Conservation (phyloP, 148 eudicot genomes). For the Talinum fruticosum region DNA sequence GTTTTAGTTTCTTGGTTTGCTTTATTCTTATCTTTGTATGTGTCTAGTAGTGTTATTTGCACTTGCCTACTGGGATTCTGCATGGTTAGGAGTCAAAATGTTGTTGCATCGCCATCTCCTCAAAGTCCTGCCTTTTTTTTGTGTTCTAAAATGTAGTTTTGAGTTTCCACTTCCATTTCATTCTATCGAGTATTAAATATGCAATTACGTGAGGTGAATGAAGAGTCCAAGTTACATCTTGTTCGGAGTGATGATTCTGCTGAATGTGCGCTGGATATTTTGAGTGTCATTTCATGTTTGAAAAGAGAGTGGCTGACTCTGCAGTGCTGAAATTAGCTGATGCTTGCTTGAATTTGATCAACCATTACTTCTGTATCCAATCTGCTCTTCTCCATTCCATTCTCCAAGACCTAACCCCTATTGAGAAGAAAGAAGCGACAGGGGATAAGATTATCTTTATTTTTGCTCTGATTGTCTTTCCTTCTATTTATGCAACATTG, state of each 20-base stretch:
- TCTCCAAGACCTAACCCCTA: neutral
- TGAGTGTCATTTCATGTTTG: neutral
- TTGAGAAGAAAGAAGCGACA: neutral
- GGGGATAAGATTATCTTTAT: neutral
- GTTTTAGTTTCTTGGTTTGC: neutral
- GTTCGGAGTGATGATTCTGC: neutral
- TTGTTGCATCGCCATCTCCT: neutral
- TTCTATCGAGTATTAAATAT: neutral
- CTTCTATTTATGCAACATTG: neutral
- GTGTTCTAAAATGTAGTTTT: neutral
- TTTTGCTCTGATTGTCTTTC: neutral
- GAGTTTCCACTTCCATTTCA: neutral
- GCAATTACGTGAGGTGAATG: neutral
- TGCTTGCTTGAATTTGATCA: no score
- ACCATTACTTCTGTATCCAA: neutral
- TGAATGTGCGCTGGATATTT: neutral
- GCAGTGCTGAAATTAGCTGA: no score
- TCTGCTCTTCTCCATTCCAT: neutral
- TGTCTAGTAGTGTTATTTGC: neutral
- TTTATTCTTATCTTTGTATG: neutral
- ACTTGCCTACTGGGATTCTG: neutral
- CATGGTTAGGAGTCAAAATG: neutral
- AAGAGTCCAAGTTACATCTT: neutral
- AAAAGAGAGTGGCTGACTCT: neutral
- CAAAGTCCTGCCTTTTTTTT: neutral